Evolutionary conservation across 257 asterid species (phyloP).

Genomic region (Rhazya stricta): DNA sequence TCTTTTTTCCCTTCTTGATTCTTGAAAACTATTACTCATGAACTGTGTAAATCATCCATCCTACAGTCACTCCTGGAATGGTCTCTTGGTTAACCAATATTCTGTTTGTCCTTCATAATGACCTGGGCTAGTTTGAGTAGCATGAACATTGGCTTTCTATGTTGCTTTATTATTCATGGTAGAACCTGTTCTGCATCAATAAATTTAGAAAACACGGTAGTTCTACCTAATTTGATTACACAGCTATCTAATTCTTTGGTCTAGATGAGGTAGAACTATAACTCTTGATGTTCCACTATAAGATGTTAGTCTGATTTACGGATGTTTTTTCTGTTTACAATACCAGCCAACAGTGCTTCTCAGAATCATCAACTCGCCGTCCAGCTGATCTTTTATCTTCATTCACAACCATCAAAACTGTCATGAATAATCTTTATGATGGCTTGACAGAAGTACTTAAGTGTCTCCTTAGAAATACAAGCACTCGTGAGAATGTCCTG

Average conservation of each 20-base stretch:
- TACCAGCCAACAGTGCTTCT: slow-evolving; percentile 86
- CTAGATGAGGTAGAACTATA: not conserved
- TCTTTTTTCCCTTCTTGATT: not conserved
- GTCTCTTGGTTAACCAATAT: not conserved
- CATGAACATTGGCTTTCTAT: not conserved
- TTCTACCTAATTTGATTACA: not conserved
- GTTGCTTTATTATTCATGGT: not conserved
- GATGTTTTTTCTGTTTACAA: slow-evolving; percentile 23
- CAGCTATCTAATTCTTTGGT: not conserved
- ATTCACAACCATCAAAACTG: slow-evolving; percentile 82
- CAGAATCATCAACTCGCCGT: slow-evolving; percentile 76
- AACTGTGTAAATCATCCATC: not conserved
- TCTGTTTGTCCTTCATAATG: not conserved
- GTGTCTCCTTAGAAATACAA: slow-evolving; percentile 74
- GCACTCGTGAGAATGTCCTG: slow-evolving; percentile 78
- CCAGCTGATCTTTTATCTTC: slow-evolving; percentile 92
- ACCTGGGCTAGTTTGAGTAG: not conserved
- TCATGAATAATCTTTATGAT: slow-evolving; percentile 76
- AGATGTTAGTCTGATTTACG: slow-evolving; percentile 14
- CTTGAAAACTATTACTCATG: not conserved
- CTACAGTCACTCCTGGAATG: not conserved
- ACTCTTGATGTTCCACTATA: not conserved
- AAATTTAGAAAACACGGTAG: not conserved
- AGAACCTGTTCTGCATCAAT: not conserved
- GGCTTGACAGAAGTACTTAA: slow-evolving; percentile 69